Conservation (phyloP, 257 asterid species). For the Nicotiana otophora region DNA sequence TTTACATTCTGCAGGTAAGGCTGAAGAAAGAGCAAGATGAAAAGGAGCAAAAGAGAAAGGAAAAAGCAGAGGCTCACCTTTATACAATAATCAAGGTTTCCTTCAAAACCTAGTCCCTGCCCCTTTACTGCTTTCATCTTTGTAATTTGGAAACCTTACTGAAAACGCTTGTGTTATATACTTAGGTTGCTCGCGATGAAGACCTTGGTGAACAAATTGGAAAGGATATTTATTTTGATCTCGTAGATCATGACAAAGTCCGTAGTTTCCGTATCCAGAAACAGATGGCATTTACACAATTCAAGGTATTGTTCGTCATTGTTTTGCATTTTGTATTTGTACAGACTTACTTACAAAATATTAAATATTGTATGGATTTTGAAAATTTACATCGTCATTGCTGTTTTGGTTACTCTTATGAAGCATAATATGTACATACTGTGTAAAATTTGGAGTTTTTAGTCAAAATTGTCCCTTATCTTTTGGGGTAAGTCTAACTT, state of each 20-base stretch:
- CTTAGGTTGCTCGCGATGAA: conserved; percentile 78
- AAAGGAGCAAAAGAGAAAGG: conserved; percentile 71
- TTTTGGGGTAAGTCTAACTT: no score
- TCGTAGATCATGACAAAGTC: conserved; percentile 88
- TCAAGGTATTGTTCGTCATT: conserved; percentile 46
- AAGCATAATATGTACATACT: neutral
- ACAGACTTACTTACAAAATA: neutral
- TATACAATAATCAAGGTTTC: conserved; percentile 75
- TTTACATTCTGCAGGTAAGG: conserved; percentile 43
- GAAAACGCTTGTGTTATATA: conserved; percentile 3
- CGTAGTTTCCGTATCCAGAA: conserved; percentile 74
- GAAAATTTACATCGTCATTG: neutral
- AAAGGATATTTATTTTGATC: conserved; percentile 70
- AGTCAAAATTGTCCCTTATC: no score
- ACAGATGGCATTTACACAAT: conserved; percentile 50
- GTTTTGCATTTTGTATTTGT: conserved; percentile 2
- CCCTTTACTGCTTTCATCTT: conserved; percentile 8
- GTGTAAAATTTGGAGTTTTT: neutral
- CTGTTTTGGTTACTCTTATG: neutral
- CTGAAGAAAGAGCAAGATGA: conserved; percentile 80
- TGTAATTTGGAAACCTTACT: neutral
- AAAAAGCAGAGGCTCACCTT: conserved; percentile 81
- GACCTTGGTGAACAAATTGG: conserved; percentile 78
- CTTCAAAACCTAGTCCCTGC: neutral
- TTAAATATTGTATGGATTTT: neutral